Evolutionary conservation across 1,139 yeast genomes (phyloP).

Genomic region (Entelexis sorbosivorans): DNA sequence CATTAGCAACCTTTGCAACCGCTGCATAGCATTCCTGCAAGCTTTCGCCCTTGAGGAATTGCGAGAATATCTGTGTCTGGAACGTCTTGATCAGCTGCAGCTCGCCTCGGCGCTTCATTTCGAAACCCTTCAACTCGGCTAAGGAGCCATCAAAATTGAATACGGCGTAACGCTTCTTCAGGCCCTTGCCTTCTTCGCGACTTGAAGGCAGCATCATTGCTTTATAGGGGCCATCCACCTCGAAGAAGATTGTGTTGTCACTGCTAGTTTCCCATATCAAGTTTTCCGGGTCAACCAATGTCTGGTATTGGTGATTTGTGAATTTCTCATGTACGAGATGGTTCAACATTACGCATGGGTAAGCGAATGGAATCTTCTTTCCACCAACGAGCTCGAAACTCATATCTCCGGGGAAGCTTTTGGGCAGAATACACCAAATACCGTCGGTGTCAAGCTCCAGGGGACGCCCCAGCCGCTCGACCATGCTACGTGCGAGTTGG

Average conservation of each 20-base stretch:
- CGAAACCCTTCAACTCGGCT: conserved; percentile 95
- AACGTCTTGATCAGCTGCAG: conserved; percentile 84
- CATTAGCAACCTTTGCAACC: conserved; percentile 85
- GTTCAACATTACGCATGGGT: conserved; percentile 94
- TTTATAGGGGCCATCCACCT: conserved; percentile 96
- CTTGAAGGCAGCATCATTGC: conserved; percentile 98
- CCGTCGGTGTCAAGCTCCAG: conserved; percentile 97
- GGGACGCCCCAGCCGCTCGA: conserved; percentile 93
- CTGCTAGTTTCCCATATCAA: conserved; percentile 65
- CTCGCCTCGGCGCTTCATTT: conserved; percentile 93
- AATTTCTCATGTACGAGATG: conserved; percentile 82
- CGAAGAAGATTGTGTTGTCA: conserved; percentile 93
- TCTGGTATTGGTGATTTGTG: conserved; percentile 92
- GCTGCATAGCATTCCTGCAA: conserved; percentile 74
- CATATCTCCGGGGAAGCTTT: conserved; percentile 84
- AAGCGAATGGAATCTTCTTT: conserved; percentile 63
- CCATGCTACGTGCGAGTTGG: conserved; percentile 88
- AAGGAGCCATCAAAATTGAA: conserved; percentile 88
- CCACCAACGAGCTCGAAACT: conserved; percentile 65
- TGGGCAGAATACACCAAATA: conserved; percentile 96
- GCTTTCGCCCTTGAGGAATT: conserved; percentile 74
- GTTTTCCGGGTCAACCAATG: conserved; percentile 53
- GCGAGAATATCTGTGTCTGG: conserved; percentile 86
- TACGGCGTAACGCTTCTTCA: conserved; percentile 93
- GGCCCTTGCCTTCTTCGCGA: conserved; percentile 92